A percentile compares a stretch with the other conserved stretches of the same genome.
phyloP scores from a whole-genome alignment of 139 green algal genomes.

The Chlorella vulgaris region DNA sequence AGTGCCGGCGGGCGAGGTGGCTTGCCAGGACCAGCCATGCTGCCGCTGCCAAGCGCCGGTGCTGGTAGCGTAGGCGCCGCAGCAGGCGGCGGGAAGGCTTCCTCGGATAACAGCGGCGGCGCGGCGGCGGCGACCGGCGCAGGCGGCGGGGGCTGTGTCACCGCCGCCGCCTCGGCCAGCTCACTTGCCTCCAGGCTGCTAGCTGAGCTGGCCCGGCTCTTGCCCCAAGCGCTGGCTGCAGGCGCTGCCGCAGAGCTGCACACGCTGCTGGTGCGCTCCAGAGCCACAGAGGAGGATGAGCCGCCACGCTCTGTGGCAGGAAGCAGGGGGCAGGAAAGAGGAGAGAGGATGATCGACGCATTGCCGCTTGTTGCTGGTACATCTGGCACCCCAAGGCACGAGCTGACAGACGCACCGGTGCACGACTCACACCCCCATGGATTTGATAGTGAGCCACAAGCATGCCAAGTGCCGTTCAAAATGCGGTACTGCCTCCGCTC shows the following conservation, averaged over 20 bases:
- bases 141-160: neutral
- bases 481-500: too few species aligned
- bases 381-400: neutral
- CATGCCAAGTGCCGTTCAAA: too few species aligned
- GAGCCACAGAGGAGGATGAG: neutral
- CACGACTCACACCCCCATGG: too few species aligned
- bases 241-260: constrained; percentile 25
- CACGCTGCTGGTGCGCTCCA: constrained; percentile 34
- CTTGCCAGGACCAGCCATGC: neutral
- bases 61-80: neutral
- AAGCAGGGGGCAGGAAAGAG: neutral
- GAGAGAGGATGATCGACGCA: too few species aligned
- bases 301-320: constrained; percentile 14
- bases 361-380: neutral
- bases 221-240: constrained; percentile 37
- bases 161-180: constrained; percentile 5
- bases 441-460: too few species aligned
- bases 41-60: too few species aligned
- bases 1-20: constrained; percentile 1
- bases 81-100: constrained; percentile 12
- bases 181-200: constrained; percentile 28
- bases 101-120: neutral
- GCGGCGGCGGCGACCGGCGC: neutral
- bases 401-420: too few species aligned
- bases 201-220: constrained; percentile 25